Evolutionary conservation across 169 alveolate genomes (phyloP).

Genomic region (Cyclospora cayetanensis): DNA sequence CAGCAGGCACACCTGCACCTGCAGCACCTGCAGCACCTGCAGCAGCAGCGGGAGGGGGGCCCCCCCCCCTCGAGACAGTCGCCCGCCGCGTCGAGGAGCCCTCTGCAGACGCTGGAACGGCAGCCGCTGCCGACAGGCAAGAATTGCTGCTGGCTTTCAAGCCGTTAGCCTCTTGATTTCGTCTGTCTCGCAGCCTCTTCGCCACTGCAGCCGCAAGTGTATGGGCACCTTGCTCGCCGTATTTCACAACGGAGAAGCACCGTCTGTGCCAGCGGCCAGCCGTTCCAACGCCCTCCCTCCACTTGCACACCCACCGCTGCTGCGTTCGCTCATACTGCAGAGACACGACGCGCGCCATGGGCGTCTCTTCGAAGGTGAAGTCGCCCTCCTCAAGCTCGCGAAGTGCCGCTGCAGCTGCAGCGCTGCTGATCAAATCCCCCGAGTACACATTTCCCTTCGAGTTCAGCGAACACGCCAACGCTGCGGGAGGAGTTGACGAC

Average conservation of each 20-base stretch:
- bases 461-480: neutral
- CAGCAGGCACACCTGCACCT: no score
- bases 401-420: constrained; percentile 62
- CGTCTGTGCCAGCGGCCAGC: constrained; percentile 67
- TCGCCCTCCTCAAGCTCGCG: constrained; percentile 54
- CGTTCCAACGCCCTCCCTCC: constrained; percentile 56
- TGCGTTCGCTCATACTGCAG: constrained; percentile 70
- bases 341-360: constrained; percentile 69
- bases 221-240: constrained; percentile 72
- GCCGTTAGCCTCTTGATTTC: constrained; percentile 42
- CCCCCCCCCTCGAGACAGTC: no score
- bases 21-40: no score
- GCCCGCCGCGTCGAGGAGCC: no score
- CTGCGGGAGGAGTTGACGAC: neutral
- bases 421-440: constrained; percentile 2
- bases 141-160: neutral
- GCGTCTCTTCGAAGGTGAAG: constrained; percentile 24
- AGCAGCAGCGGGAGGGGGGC: no score
- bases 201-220: constrained; percentile 71
- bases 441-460: neutral
- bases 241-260: constrained; percentile 68
- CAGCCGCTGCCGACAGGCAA: no score
- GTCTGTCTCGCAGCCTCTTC: constrained; percentile 67
- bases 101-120: no score
- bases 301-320: constrained; percentile 73